Evolutionary conservation across 305 asterid species (phyloP), one percentile per base, ranked within the genome.

Genomic region (Solanum aculeatissimum): DNA sequence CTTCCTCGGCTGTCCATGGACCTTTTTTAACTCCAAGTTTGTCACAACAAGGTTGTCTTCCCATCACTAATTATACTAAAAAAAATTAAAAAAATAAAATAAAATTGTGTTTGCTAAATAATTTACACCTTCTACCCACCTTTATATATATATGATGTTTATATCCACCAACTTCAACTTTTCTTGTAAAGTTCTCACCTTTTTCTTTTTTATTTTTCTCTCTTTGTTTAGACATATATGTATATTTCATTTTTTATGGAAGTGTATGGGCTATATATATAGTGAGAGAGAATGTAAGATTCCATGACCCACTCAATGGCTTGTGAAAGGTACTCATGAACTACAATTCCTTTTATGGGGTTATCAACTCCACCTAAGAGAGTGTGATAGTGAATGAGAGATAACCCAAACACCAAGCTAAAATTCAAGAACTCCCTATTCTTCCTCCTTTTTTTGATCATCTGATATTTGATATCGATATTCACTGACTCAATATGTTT

Each of bases 1-100:
- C 98, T 87, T 95, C 98, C 86, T 95, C 98, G 16, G 95, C 95
- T 55, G 97, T 94, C 98, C 98, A 95, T 45, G 98, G 98, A 62
- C 98, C 98, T 85, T 95, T 95, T 91, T 95, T 95, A 83, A 95
- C 98, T 43, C 97, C 97, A 0, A 93, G 96, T 85, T 95, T 95
- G 91, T 95, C 98, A 86, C 98, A 95, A 45, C 98, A 95, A 85
- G 98, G 98, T 78, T 95, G 98, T 84, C 98, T 88, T 10, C 98
- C 98, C 98, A 93, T 93, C 78, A 29, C 27, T 32, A 68, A 27
- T 77, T 57, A 55, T 57, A 74, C 49, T 23, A 70, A 71, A 13
- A 84, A 49, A 43, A 75, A 12, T 27, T n/a, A 25, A 35, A 38
- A 49, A 70, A 21, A 62, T 1, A 42, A 14, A 43, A 9, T 6